Evolutionary conservation across 371 early-diverging fungal species (phyloP), one percentile per base, ranked within the genome.

Genomic region (Mortierella sp.): DNA sequence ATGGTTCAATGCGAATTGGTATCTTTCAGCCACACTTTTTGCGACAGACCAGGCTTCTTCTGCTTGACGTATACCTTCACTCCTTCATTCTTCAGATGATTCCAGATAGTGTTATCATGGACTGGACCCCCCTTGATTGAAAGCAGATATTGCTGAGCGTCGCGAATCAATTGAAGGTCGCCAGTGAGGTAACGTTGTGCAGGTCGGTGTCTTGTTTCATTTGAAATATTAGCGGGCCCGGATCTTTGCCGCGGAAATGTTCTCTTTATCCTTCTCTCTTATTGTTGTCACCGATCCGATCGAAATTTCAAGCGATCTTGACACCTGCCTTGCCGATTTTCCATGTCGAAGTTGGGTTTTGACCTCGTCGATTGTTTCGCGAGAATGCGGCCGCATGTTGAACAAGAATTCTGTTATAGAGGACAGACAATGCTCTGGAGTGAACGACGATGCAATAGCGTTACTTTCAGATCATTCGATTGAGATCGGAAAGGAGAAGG

Each of bases 81-180:
- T 4, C 48, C 63, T 21, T 63, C 58, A 58, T 58, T 58, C 19
- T 38, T 32, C 4, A 58, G 58, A 22, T 58, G 22, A 16, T 38
- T 33, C 58, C 58, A 2, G 32, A 58, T 22, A 15, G 58, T 58
- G n/a, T 58, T 9, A 3, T 28, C 4, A 47, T 63, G 47, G 43
- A 43, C 43, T 2, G 43, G 43, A 43, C 43, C 13, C 43, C 5
- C 43, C 19, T 38, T 60, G 41, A 61, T 40, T 61, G 21, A 16
- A 61, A n/a, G 61, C 43, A 43, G 43, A 43, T n/a, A 61, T 40
- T n/a, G 61, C 41, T 61, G 40, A 16, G 4, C 61, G 22, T 61
- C 61, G 8, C 38, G 36, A 38, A n/a, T 40, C n/a, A 22, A 9
- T 41, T 41, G 43, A 43, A 43, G 43, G 3, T 43, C 13, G 43